Evolutionary conservation across 1,284 basidiomycete genomes (phyloP).

Genomic region (Gyrodon tennesseensis): DNA sequence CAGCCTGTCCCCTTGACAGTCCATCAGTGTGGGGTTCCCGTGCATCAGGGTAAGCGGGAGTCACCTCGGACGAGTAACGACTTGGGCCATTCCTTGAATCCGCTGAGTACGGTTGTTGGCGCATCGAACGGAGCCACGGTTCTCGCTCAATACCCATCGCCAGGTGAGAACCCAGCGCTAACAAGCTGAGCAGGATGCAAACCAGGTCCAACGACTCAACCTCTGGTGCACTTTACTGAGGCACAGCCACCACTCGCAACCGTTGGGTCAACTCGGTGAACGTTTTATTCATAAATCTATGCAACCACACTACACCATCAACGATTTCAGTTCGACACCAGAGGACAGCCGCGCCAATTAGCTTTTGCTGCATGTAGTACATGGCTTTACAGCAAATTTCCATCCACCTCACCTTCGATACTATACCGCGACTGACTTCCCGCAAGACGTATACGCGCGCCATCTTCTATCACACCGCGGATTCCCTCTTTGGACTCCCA

Average conservation of each 20-base stretch:
- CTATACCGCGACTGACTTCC: background rate
- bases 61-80: slow-evolving; percentile 46
- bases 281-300: background rate
- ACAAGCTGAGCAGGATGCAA: slow-evolving; percentile 1
- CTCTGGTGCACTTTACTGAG: background rate
- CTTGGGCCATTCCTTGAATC: slow-evolving; percentile 54
- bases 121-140: slow-evolving; percentile 51
- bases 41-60: slow-evolving; percentile 33
- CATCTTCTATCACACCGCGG: slow-evolving; percentile 32
- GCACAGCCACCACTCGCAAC: slow-evolving; percentile 13
- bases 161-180: background rate
- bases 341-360: background rate
- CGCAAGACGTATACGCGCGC: background rate
- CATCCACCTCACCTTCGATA: background rate
- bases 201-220: background rate
- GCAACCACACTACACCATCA: background rate
- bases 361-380: background rate
- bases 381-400: background rate
- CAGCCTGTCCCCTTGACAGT: slow-evolving; percentile 62
- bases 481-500: slow-evolving; percentile 26
- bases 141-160: background rate
- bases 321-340: background rate
- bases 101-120: slow-evolving; percentile 46
- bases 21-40: slow-evolving; percentile 12
- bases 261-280: background rate